Evolutionary conservation across 225 moss, liverwort and hornwort species (phyloP), one percentile per base, ranked within the genome.

Genomic region (Sphagnum contortum): DNA sequence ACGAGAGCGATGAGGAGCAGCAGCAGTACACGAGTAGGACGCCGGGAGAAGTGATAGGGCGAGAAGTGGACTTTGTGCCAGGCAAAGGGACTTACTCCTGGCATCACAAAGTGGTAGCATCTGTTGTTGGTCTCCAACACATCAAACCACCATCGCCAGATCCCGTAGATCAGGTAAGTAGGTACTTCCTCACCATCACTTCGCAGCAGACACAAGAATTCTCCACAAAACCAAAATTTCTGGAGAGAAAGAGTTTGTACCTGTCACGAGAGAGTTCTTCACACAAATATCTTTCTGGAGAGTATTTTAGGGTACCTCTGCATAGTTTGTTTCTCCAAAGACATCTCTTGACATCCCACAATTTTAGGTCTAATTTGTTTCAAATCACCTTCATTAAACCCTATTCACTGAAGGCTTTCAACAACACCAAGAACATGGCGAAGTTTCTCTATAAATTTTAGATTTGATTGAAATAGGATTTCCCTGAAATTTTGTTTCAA

Each of bases 21-120:
- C 3, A 86, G 63, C 79, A 80, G 57, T 77, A 60, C 47, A 66
- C 66, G n/a, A n/a, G n/a, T 44, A 62, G 73, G 5, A 91, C 93
- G 48, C 96, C 96, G 0, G 96, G 96, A 69, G 93, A 98, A 70
- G 76, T 91, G 5, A 81, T 93, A 12, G 96, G 93, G 2, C 79
- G 87, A 60, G 77, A 80, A 6, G 66, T 77, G 11, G 80, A 86
- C 12, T 93, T 75, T 64, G 50, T 64, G 6, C 74, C 91, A n/a
- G 93, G 93, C 4, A 46, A 77, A 44, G 96, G 96, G 62, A 93
- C 90, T 7, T 93, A 98, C 67, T 78, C 77, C 44, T 86, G 92
- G 82, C 70, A 82, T 59, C 78, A 85, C 8, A 82, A 93, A 66
- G 83, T 98, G 60, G 70, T 85, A 45, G 87, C 96, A 59, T 98